Evolutionary conservation across 108 stramenopile species (phyloP), one percentile per base, ranked within the genome.

Genomic region (Discostella pseudostelligera): DNA sequence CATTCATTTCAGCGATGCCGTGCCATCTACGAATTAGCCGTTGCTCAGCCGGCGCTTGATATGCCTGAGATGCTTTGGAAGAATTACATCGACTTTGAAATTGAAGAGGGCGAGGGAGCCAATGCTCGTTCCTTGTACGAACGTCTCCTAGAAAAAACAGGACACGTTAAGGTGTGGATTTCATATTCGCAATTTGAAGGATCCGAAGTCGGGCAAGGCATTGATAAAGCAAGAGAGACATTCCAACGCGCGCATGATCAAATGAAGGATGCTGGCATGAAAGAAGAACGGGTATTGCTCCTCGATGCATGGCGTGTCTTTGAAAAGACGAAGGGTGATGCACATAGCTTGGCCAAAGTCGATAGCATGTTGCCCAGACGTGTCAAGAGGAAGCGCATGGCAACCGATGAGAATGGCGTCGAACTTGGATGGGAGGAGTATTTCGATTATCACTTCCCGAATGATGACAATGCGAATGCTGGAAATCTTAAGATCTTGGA

Each of bases 1-100:
- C 46, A 5, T 39, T 53, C 12, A 22, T 42, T 46, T 55, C 53
- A 70, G 69, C 72, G 98, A 42, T 93, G 94, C 46, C 80, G 99
- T 11, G 97, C 97, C n/a, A 85, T 99, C 8, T 96, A 82, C 58
- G 96, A 98, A 74, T 79, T 99, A 28, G 99, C 97, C 17, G 79
- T 99, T 16, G 58, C 80, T 20, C 97, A 97, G 66, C 65, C 94
- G 4, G 83, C 83, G 25, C 84, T 99, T 32, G 99, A 99, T 72
- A 96, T 95, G 96, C 99, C 99, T 26, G 99, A 99, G 69, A 74
- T 92, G 43, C 70, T 98, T 28, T 99, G 99, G 99, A 98, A 98
- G 72, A 81, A 80, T 21, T 98, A 93, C 75, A 98, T 99, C 66
- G 99, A 99, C 80, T 96, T 98, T 65, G 97, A 99, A 83, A 94